Conservation (phyloP, 1,284 basidiomycete genomes). For the Sanghuangporus weigelae region DNA sequence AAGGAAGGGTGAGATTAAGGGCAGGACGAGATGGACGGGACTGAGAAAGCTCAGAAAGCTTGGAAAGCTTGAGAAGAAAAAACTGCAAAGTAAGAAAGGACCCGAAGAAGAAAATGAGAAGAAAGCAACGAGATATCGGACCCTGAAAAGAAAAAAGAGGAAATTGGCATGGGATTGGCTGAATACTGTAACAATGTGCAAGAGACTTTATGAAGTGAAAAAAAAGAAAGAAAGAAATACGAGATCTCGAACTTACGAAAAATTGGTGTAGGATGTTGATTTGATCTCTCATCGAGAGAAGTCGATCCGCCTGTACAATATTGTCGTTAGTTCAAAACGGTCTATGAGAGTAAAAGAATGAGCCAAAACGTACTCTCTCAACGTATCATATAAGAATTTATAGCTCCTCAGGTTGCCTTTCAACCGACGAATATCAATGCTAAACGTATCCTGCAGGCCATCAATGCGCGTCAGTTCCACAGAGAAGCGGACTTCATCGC, state of each 20-base stretch:
- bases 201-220: neutral
- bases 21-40: neutral
- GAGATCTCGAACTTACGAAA: neutral
- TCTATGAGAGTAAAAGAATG: slow-evolving; percentile 19
- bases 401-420: slow-evolving; percentile 93
- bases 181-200: neutral
- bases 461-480: slow-evolving; percentile 88
- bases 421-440: slow-evolving; percentile 83
- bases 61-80: neutral
- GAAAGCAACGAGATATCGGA: neutral
- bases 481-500: slow-evolving; percentile 91
- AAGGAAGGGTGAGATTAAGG: neutral
- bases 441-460: slow-evolving; percentile 82
- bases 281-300: slow-evolving; percentile 32
- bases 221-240: neutral
- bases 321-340: neutral
- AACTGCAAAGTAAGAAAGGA: neutral
- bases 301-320: slow-evolving; percentile 36
- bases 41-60: too few relatives aligned
- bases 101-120: neutral
- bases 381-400: slow-evolving; percentile 88
- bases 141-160: neutral
- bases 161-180: neutral
- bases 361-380: slow-evolving; percentile 67
- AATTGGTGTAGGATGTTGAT: neutral